These are phyloP conservation scores for Pyrenochaeta sp. DNA, from an alignment of 2,329 filamentous ascomycete species.

Conservation along the genomic window DNA sequence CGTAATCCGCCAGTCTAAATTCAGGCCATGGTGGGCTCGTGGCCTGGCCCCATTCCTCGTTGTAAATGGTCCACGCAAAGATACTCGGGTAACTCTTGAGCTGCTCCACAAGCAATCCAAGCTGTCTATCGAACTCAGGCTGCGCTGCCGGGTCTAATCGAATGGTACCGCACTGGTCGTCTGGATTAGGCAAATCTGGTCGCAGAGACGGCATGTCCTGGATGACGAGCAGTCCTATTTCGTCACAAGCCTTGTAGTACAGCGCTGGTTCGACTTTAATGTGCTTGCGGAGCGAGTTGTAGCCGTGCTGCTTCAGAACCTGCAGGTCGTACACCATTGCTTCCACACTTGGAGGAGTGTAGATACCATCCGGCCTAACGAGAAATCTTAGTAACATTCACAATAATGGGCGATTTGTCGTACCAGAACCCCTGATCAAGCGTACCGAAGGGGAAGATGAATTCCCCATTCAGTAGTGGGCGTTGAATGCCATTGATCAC, in stretches of 20 bases:
- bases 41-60: conserved; percentile 75
- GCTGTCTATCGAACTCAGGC: conserved; percentile 70
- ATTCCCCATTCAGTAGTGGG: conserved; percentile 73
- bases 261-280: conserved; percentile 74
- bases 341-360: conserved; percentile 70
- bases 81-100: conserved; percentile 72
- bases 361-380: conserved; percentile 69
- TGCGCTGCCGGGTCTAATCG: conserved; percentile 58
- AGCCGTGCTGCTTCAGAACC: conserved; percentile 70
- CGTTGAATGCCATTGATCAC: conserved; percentile 66
- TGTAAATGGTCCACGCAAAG: conserved; percentile 73
- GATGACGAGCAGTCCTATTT: conserved; percentile 71
- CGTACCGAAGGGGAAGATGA: conserved; percentile 72
- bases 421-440: conserved; percentile 69
- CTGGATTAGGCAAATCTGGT: conserved; percentile 27
- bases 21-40: conserved; percentile 61
- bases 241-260: conserved; percentile 73
- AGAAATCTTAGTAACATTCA: background rate
- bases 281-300: conserved; percentile 77
- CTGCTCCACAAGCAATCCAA: conserved; percentile 68
- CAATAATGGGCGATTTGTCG: background rate
- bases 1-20: conserved; percentile 62
- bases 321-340: conserved; percentile 74
- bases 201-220: conserved; percentile 75
- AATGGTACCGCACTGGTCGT: conserved; percentile 18